Percentiles rank a stretch among this genome's conserved stretches.
phyloP scores from a whole-genome alignment of 306 rosid species.

The Bauhinia variegata region DNA sequence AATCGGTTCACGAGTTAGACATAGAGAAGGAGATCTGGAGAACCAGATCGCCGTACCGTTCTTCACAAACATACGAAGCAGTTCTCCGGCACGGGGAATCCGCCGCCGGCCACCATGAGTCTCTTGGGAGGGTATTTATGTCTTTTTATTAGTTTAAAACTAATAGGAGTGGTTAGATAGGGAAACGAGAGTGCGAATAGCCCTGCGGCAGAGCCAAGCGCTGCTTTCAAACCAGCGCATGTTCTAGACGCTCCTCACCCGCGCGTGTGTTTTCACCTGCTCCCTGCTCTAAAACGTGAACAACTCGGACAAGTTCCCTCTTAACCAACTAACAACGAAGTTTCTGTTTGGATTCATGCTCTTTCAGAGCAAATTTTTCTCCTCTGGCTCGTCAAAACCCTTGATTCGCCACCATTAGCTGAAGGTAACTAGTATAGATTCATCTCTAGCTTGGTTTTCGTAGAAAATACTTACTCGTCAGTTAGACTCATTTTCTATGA shows the following conservation, averaged over 20 bases:
- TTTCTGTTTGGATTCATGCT: constrained; percentile 52
- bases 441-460: constrained; percentile 21
- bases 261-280: constrained; percentile 27
- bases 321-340: constrained; percentile 57
- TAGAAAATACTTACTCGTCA: not conserved
- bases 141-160: not conserved
- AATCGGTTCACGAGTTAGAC: too few relatives aligned
- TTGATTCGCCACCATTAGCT: constrained; percentile 54
- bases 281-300: constrained; percentile 44
- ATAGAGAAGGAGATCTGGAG: too few relatives aligned
- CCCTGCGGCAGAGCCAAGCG: constrained; percentile 30
- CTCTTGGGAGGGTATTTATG: not conserved
- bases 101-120: not conserved
- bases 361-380: constrained; percentile 36
- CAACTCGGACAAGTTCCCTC: constrained; percentile 43
- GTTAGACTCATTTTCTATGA: constrained; percentile 28
- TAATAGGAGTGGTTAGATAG: not conserved
- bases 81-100: not conserved
- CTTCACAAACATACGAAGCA: too few relatives aligned
- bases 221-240: constrained; percentile 24
- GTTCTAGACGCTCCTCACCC: not conserved
- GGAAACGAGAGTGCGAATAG: not conserved
- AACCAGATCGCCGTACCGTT: too few relatives aligned
- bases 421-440: constrained; percentile 42
- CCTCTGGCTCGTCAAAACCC: constrained; percentile 52